phyloP scores from a whole-genome alignment of 1,284 basidiomycete genomes.

The Rhizopogon hawkerae region DNA sequence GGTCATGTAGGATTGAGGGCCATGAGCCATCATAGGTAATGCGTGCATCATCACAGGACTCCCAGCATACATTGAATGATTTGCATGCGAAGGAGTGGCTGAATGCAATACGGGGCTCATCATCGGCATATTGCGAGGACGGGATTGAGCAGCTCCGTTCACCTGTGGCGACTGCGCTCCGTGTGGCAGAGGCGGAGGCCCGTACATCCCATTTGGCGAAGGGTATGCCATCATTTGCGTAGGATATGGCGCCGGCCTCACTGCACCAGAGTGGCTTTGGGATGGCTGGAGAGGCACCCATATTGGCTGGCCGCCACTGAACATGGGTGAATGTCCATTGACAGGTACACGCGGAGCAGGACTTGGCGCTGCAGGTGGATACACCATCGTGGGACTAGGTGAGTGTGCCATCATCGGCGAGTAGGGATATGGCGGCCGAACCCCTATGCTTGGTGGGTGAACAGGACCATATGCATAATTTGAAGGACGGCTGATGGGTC shows the following conservation, averaged over 20 bases:
- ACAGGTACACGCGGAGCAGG: conserved; percentile 55
- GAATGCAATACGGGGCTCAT: conserved; percentile 65
- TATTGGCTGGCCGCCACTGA: conserved; percentile 42
- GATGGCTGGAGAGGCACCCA: conserved; percentile 52
- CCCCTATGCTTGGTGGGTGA: conserved; percentile 32
- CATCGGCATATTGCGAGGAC: conserved; percentile 39
- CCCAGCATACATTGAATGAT: conserved; percentile 46
- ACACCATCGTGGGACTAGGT: conserved; percentile 54
- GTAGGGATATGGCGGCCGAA: conserved; percentile 47
- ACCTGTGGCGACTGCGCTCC: conserved; percentile 32
- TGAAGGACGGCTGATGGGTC: conserved; percentile 38
- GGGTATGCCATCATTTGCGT: conserved; percentile 56
- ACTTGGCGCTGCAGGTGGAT: conserved; percentile 50
- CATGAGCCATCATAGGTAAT: conserved; percentile 30
- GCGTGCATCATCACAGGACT: conserved; percentile 64
- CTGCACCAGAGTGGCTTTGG: conserved; percentile 42
- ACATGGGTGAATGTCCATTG: conserved; percentile 51
- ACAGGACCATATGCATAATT: conserved; percentile 28
- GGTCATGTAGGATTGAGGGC: conserved; percentile 24
- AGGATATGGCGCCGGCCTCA: conserved; percentile 59
- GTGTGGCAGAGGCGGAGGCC: conserved; percentile 32
- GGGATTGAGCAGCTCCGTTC: conserved; percentile 38
- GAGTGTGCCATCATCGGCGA: conserved; percentile 65
- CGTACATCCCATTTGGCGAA: conserved; percentile 46
- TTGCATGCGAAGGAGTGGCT: conserved; percentile 31